Percentiles rank a stretch among this genome's conserved stretches.
Conservation (phyloP, 441 rosid species). For the Brassica hybrid region DNA sequence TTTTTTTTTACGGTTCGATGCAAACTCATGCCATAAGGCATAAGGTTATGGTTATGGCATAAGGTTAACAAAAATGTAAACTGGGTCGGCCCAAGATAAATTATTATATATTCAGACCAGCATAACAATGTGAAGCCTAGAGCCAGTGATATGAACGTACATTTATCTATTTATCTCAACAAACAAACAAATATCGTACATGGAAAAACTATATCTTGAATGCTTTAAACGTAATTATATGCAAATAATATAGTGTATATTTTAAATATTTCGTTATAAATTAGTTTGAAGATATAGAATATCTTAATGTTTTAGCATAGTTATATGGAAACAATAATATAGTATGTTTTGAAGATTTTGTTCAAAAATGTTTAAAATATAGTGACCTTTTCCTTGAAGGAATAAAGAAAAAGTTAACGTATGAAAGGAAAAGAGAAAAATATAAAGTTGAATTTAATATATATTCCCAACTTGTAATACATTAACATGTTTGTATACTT, state of each 20-base stretch:
- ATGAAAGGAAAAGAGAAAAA: no score
- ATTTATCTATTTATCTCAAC: background rate
- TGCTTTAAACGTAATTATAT: no score
- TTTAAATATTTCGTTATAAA: no score
- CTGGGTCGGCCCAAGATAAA: background rate
- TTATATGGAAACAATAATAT: no score
- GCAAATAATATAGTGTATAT: no score
- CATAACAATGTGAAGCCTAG: background rate
- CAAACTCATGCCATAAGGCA: background rate
- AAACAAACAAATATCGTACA: background rate
- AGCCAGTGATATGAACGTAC: background rate
- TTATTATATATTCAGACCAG: background rate
- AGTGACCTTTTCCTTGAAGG: background rate
- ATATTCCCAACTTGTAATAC: background rate
- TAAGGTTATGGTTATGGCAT: background rate
- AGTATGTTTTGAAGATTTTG: no score
- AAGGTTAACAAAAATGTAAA: background rate
- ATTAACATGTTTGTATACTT: constrained; percentile 8
- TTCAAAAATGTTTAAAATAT: background rate
- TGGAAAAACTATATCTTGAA: background rate
- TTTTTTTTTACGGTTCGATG: background rate
- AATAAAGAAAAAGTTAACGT: no score
- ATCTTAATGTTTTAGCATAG: no score
- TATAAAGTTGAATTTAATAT: no score
- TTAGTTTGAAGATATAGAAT: no score